Base-by-base conservation (phyloP, 768 basidiomycete genomes). In the Scleroderma bovista region DNA sequence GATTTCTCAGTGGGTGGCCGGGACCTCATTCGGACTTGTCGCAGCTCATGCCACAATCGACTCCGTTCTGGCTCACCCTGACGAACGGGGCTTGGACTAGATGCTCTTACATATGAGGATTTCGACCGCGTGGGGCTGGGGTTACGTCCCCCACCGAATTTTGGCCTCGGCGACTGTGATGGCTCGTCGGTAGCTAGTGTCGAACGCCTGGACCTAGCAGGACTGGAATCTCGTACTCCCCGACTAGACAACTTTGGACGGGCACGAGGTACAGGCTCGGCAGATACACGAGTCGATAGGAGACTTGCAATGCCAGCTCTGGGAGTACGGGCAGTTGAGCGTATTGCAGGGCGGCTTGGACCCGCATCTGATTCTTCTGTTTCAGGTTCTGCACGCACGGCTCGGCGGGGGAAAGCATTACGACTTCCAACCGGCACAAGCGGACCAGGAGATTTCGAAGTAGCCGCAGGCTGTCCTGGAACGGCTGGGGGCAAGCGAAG, bases 401-500 rank as follows among this genome's bases (percentile, higher is more conserved):
- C 53, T 26, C 67, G 62, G 40, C 66, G 69, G 42, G 63, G 53
- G 52, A 65, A 70, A 42, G 57, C 50, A 46, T 55, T 67, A 41
- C 64, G 72, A 46, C 62, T 51, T 37, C 59, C 47, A 20, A 60
- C 58, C 54, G 66, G 51, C 26, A 57, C 62, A 48, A 62, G 55
- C 34, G 58, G 29, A 54, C 55, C 46, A 38, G 68, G 54, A 46
- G 65, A 51, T 60, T 66, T 59, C 54, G 71, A 52, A 50, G 60
- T 50, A 50, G 60, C 51, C 12, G 54, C 48, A 19, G 49, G 50
- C 48, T 57, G 63, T 15, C 78, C 73, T 12, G 76, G 74, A 37
- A 75, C 67, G 9, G 77, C 67, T 19, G 80, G 72, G 2, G 88
- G 86, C 33, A 92, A 73, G 51, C 85, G 83, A 53, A 92, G 77